Base-by-base conservation (phyloP, 176 grass and related monocot genomes). In the Oryza glumipatula region DNA sequence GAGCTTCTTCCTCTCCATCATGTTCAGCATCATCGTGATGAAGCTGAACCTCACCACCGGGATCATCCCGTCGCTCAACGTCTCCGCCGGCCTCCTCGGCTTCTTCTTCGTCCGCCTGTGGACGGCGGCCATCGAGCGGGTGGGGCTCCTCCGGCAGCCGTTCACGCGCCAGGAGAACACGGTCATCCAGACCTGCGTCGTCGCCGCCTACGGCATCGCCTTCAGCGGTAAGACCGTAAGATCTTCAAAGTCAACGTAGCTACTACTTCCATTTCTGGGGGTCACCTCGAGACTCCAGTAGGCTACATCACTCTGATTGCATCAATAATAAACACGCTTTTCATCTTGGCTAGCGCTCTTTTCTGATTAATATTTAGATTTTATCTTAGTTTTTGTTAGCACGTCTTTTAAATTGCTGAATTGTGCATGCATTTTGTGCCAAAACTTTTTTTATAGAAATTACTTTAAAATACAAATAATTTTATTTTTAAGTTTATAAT, bases 31-130 rank as follows among this genome's bases (percentile, higher is more conserved):
- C 47, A 91, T 98, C 72, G 87, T 91, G 0, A 95, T 95, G 92
- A 98, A 98, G 88, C 92, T 98, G 11, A 87, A 77, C 83, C 92
- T 95, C 74, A 98, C 92, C 30, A 93, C 88, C 5, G 95, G 95
- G 44, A 88, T 98, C 87, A 88, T 98, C 81, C 95, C 92, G 2
- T 98, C 92, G 45, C 91, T 98, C 72, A 98, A 98, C 86, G 87
- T 95, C 86, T 92, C 92, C 22, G 88, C 92, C 2, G 91, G 92
- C 22, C 88, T 98, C 36, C 88, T 98, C 16, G 76, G 94, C 22
- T 91, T 86, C 85, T 86, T 90, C 85, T 86, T 90, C 70, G 79
- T 97, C 22, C 80, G 77, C 64, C 49, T 86, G 19, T 94, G 90
- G 89, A 94, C 84, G 1, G 80, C 74, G 13, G 41, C 39, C 60